Evolutionary conservation across 306 rosid genomes (phyloP).

Genomic region (Crotalaria pallida): DNA sequence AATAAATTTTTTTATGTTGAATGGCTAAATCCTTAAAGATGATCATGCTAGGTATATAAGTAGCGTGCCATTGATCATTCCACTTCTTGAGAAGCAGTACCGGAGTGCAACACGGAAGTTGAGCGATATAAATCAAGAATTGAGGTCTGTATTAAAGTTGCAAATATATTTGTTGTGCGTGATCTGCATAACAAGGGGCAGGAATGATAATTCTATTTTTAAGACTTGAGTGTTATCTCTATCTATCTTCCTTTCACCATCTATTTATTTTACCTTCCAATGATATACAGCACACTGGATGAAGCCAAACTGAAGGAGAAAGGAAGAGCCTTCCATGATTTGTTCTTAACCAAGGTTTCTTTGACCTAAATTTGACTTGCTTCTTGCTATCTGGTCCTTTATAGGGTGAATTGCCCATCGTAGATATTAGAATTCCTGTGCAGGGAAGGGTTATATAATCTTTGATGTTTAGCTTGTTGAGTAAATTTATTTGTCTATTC

Average conservation of each 20-base stretch:
- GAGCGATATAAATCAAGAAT: slow-evolving; percentile 75
- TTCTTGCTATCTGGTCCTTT: slow-evolving; percentile 12
- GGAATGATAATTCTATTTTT: background rate
- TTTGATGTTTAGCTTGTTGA: slow-evolving; percentile 4
- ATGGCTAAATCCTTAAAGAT: slow-evolving; percentile 25
- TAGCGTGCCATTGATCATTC: slow-evolving; percentile 79
- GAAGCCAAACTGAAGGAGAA: slow-evolving; percentile 93
- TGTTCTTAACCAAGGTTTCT: slow-evolving; percentile 88
- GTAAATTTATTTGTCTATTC: slow-evolving; percentile 14
- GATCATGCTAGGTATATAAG: slow-evolving; percentile 75
- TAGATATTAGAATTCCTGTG: slow-evolving; percentile 6
- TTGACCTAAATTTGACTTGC: slow-evolving; percentile 13
- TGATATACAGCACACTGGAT: slow-evolving; percentile 67
- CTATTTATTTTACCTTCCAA: slow-evolving; percentile 22
- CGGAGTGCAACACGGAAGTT: slow-evolving; percentile 64
- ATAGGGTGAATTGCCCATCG: slow-evolving; percentile 6
- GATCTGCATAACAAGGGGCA: background rate
- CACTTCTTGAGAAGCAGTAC: slow-evolving; percentile 96
- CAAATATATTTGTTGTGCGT: background rate
- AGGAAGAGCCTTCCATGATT: slow-evolving; percentile 88
- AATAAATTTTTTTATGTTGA: slow-evolving; percentile 1
- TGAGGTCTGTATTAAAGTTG: slow-evolving; percentile 52
- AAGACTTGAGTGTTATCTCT: background rate
- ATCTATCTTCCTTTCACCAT: background rate
- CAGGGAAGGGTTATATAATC: background rate